These are phyloP conservation scores for Suhomyces panamericanus DNA, from an alignment of 1,139 yeast species.

Conservation along the genomic window DNA sequence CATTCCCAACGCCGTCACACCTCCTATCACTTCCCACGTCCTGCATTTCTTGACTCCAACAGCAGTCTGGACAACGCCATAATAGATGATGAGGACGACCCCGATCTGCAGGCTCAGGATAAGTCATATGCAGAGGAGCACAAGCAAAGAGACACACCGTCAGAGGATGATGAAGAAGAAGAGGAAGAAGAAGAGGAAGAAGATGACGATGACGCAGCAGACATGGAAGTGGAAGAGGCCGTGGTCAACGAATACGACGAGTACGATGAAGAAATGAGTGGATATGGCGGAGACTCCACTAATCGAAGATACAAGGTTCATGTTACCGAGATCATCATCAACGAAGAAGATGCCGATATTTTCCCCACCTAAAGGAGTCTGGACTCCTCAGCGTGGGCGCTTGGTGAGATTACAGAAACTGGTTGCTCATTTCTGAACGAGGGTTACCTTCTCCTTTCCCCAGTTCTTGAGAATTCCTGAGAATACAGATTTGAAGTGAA, in stretches of 20 bases:
- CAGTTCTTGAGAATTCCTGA: not conserved
- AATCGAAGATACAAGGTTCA: conserved; percentile 43
- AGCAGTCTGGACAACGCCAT: conserved; percentile 18
- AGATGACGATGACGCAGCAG: conserved; percentile 15
- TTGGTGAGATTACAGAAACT: not conserved
- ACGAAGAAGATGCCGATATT: conserved; percentile 32
- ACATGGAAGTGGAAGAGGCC: conserved; percentile 15
- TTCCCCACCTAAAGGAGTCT: conserved; percentile 12
- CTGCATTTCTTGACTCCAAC: conserved; percentile 19
- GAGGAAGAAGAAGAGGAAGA: conserved; percentile 7
- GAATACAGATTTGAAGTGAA: not conserved
- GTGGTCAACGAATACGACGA: conserved; percentile 14
- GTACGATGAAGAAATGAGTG: conserved; percentile 21
- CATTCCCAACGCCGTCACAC: conserved; percentile 30
- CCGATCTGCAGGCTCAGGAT: too few species aligned
- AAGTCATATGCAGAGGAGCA: not conserved
- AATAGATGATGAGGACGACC: conserved; percentile 20
- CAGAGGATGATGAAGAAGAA: not conserved
- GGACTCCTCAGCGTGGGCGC: too few species aligned
- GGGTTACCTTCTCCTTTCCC: too few species aligned
- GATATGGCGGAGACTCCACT: conserved; percentile 28
- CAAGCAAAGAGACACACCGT: not conserved
- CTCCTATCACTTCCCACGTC: conserved; percentile 32
- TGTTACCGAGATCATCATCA: conserved; percentile 53
- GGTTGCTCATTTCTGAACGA: not conserved